phyloP scores from a whole-genome alignment of 1,284 basidiomycete genomes.

The Coniferiporia weirii region DNA sequence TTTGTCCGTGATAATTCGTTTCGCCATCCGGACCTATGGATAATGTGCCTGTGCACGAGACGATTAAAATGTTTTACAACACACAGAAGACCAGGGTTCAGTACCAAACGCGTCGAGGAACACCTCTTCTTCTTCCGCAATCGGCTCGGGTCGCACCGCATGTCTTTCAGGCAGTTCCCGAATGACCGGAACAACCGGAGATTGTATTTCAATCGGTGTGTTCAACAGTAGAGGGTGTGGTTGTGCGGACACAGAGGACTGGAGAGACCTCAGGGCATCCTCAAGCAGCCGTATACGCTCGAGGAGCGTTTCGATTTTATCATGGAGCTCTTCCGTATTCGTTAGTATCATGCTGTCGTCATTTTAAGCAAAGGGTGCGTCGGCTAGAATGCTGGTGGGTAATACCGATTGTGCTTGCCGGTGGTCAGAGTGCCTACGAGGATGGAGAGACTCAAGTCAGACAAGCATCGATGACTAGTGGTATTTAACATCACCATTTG shows the following conservation, averaged over 20 bases:
- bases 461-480: not conserved
- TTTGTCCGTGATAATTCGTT: slow-evolving; percentile 53
- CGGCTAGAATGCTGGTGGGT: not conserved
- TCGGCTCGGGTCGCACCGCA: slow-evolving; percentile 3
- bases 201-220: slow-evolving; percentile 20
- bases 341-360: slow-evolving; percentile 48
- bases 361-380: not conserved
- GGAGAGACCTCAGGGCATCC: slow-evolving; percentile 44
- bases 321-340: slow-evolving; percentile 63
- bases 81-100: not conserved
- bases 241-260: slow-evolving; percentile 40
- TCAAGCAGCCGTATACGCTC: slow-evolving; percentile 55
- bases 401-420: slow-evolving; percentile 48
- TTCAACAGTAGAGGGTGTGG: slow-evolving; percentile 41
- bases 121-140: slow-evolving; percentile 36
- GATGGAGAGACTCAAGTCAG: slow-evolving; percentile 3
- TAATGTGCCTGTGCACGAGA: slow-evolving; percentile 43
- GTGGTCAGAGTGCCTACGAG: slow-evolving; percentile 49
- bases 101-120: not conserved
- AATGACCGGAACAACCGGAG: slow-evolving; percentile 8
- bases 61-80: not conserved
- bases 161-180: not conserved
- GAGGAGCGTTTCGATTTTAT: slow-evolving; percentile 49
- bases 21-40: slow-evolving; percentile 51
- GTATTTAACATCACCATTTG: slow-evolving; percentile 43